These are phyloP conservation scores for Pseudomassariella vexata DNA, from an alignment of 2,329 filamentous ascomycete genomes.

Conservation along the genomic window DNA sequence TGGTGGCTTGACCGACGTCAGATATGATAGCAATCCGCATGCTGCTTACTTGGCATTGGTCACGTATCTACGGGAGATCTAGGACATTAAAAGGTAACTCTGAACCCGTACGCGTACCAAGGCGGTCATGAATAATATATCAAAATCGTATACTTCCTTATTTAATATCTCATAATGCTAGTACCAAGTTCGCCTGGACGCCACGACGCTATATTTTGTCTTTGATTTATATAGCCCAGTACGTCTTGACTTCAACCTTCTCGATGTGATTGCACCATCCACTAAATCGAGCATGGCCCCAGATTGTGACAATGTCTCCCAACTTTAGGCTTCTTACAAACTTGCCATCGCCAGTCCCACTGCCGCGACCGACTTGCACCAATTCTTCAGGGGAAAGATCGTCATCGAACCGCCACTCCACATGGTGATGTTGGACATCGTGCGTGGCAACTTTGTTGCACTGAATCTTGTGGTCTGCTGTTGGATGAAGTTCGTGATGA, in stretches of 20 bases:
- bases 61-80: too few relatives aligned
- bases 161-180: too few relatives aligned
- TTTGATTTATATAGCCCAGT: conserved; percentile 43
- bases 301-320: conserved; percentile 58
- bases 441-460: conserved; percentile 33
- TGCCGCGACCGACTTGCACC: conserved; percentile 40
- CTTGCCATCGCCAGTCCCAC: conserved; percentile 42
- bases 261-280: conserved; percentile 49
- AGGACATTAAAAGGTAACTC: too few relatives aligned
- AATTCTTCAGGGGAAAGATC: conserved; percentile 35
- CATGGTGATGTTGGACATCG: conserved; percentile 31
- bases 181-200: too few relatives aligned
- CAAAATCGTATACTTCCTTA: too few relatives aligned
- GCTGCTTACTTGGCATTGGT: too few relatives aligned
- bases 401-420: conserved; percentile 51
- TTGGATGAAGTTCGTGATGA: conserved; percentile 29
- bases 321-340: conserved; percentile 50
- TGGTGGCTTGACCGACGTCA: too few relatives aligned
- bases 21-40: too few relatives aligned
- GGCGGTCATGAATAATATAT: too few relatives aligned
- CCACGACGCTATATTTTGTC: too few relatives aligned
- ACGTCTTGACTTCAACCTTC: conserved; percentile 47
- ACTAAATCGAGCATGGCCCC: conserved; percentile 52
- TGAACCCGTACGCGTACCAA: too few relatives aligned
- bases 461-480: conserved; percentile 39